Percentiles rank a stretch among this genome's conserved stretches.
These are phyloP conservation scores for Middelhovenomyces tepae DNA, from an alignment of 805 yeast species.

Conservation along the genomic window DNA sequence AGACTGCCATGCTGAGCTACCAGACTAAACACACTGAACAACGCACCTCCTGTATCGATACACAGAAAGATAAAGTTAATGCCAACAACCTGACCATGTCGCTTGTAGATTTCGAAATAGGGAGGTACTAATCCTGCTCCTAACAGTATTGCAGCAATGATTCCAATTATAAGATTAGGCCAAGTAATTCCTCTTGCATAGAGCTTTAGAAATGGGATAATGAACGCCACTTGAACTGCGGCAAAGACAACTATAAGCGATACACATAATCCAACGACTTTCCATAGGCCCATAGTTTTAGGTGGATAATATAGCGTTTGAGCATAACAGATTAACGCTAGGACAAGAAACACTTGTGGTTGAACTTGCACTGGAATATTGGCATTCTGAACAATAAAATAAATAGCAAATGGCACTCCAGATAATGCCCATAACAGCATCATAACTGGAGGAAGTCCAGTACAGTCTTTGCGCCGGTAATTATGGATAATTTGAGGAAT, in stretches of 20 bases:
- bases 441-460: slow-evolving; percentile 85
- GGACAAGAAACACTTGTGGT: slow-evolving; percentile 71
- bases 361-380: slow-evolving; percentile 76
- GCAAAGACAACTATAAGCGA: slow-evolving; percentile 38
- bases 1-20: slow-evolving; percentile 44
- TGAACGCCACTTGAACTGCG: slow-evolving; percentile 62
- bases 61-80: slow-evolving; percentile 72
- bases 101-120: slow-evolving; percentile 69
- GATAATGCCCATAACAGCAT: slow-evolving; percentile 72
- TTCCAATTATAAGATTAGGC: slow-evolving; percentile 78
- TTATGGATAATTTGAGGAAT: slow-evolving; percentile 78
- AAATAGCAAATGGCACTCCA: slow-evolving; percentile 83
- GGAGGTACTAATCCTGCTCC: slow-evolving; percentile 83
- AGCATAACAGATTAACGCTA: slow-evolving; percentile 57
- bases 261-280: slow-evolving; percentile 32
- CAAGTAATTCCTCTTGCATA: slow-evolving; percentile 46
- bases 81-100: slow-evolving; percentile 81
- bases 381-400: slow-evolving; percentile 62
- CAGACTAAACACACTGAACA: slow-evolving; percentile 61
- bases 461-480: slow-evolving; percentile 66
- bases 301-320: slow-evolving; percentile 77
- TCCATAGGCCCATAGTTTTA: slow-evolving; percentile 22
- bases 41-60: slow-evolving; percentile 76
- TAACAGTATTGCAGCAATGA: slow-evolving; percentile 65
- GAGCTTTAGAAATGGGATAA: slow-evolving; percentile 55